A percentile compares a stretch with the other conserved stretches of the same genome.
These are phyloP conservation scores for Coemansia sp. DNA, from an alignment of 192 early-diverging fungal genomes.

Conservation along the genomic window DNA sequence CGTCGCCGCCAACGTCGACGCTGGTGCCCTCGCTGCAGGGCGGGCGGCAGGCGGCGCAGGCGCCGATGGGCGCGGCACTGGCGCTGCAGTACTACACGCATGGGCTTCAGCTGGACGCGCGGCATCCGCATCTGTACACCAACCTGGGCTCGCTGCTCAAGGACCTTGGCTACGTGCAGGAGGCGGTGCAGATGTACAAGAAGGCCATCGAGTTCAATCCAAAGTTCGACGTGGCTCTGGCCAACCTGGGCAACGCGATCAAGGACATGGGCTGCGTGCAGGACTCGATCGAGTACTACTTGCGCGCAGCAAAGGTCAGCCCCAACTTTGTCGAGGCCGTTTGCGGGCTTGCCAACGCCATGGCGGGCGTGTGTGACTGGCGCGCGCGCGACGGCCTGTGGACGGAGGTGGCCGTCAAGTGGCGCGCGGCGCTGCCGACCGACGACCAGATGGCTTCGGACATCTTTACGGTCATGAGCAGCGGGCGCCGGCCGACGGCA, in stretches of 20 bases:
- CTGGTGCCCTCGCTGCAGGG: constrained; percentile 52
- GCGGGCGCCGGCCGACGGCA: constrained; percentile 32
- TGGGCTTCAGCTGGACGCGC: constrained; percentile 74
- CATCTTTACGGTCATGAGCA: constrained; percentile 44
- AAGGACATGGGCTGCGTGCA: constrained; percentile 90
- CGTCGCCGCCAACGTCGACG: constrained; percentile 55
- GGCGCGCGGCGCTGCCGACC: constrained; percentile 20
- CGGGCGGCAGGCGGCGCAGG: constrained; percentile 50
- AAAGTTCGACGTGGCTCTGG: constrained; percentile 86
- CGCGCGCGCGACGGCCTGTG: constrained; percentile 67
- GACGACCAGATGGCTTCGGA: constrained; percentile 30
- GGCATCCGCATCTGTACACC: constrained; percentile 90
- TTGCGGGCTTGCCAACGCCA: constrained; percentile 83
- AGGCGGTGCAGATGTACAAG: constrained; percentile 86
- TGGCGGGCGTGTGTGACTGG: constrained; percentile 91
- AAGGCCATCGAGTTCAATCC: constrained; percentile 82
- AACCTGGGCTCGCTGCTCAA: constrained; percentile 89
- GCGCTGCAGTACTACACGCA: constrained; percentile 85
- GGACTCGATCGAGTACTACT: constrained; percentile 82
- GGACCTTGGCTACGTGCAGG: constrained; percentile 79
- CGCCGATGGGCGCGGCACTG: constrained; percentile 70
- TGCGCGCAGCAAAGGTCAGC: constrained; percentile 76
- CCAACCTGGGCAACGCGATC: constrained; percentile 89
- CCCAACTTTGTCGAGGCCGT: constrained; percentile 91
- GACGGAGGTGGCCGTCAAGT: constrained; percentile 31